phyloP scores from a whole-genome alignment of 176 grass and related monocot genomes.

The Lolium multiflorum region DNA sequence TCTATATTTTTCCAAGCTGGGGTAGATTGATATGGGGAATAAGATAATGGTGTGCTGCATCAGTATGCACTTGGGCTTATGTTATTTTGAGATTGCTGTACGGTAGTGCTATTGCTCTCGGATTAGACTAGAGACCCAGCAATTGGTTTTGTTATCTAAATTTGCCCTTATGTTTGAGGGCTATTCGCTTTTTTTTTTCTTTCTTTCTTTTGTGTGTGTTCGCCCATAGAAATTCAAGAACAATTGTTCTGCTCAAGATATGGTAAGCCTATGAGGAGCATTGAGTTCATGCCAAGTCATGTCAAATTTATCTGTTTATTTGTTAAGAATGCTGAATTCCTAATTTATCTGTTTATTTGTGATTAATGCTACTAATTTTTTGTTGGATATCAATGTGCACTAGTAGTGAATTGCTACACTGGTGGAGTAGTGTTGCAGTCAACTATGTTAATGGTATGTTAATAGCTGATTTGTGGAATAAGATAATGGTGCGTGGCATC shows the following conservation, averaged over 20 bases:
- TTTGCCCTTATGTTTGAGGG: not conserved
- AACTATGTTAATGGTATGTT: constrained; percentile 2
- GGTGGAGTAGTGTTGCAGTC: not conserved
- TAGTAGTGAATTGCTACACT: not conserved
- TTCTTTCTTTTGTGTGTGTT: not conserved
- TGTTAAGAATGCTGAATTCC: not conserved
- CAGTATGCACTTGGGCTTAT: not conserved
- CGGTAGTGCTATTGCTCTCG: not conserved
- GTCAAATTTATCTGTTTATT: not conserved
- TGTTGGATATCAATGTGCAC: too few relatives aligned
- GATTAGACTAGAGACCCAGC: not conserved
- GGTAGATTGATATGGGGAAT: not conserved
- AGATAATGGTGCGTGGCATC: constrained; percentile 1
- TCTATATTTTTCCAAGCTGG: not conserved
- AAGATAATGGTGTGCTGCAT: constrained; percentile 10
- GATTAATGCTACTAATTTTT: too few relatives aligned
- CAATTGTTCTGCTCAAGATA: not conserved
- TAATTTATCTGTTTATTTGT: not conserved
- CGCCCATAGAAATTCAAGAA: not conserved
- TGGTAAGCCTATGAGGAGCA: not conserved
- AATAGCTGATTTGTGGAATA: not conserved
- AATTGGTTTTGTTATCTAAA: not conserved
- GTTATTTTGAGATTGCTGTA: not conserved
- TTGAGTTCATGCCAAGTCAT: not conserved
- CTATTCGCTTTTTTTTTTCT: not conserved